phyloP scores from a whole-genome alignment of 2,329 filamentous ascomycete genomes.

The Ophidiomyces ophidiicola region DNA sequence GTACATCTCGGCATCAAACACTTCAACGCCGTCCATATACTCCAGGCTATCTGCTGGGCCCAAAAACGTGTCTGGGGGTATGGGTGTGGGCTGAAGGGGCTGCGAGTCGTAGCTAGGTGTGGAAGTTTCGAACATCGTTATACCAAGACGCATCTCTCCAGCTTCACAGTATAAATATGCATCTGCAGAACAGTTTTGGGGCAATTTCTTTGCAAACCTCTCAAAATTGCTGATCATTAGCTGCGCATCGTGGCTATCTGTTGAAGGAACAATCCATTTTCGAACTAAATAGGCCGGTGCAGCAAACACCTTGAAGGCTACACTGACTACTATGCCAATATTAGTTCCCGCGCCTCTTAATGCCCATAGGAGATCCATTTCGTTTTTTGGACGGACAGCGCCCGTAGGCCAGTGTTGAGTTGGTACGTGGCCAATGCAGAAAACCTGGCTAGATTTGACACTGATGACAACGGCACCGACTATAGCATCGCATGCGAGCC shows the following conservation, averaged over 20 bases:
- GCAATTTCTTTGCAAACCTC: constrained; percentile 31
- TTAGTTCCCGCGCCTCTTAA: constrained; percentile 49
- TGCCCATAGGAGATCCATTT: constrained; percentile 37
- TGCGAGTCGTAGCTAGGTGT: constrained; percentile 15
- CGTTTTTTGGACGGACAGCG: constrained; percentile 36
- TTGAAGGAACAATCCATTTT: constrained; percentile 33
- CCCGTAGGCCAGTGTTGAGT: constrained; percentile 31
- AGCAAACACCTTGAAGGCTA: constrained; percentile 39
- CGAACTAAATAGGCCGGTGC: constrained; percentile 33
- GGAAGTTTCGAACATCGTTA: constrained; percentile 39
- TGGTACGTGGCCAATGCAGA: constrained; percentile 44
- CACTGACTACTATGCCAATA: constrained; percentile 23
- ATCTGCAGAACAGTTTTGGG: constrained; percentile 39
- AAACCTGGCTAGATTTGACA: constrained; percentile 36
- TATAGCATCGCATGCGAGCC: constrained; percentile 49
- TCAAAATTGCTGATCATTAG: constrained; percentile 34
- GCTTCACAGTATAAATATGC: constrained; percentile 44
- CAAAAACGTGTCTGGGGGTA: constrained; percentile 17
- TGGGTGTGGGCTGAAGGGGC: not conserved
- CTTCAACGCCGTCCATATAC: constrained; percentile 36
- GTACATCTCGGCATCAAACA: constrained; percentile 52
- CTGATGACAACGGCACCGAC: constrained; percentile 49
- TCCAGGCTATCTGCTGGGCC: constrained; percentile 26
- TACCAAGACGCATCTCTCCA: constrained; percentile 39
- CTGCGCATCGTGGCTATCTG: constrained; percentile 24